Base-by-base conservation (phyloP, 192 early-diverging fungal genomes). In the Dissophora ornata region DNA sequence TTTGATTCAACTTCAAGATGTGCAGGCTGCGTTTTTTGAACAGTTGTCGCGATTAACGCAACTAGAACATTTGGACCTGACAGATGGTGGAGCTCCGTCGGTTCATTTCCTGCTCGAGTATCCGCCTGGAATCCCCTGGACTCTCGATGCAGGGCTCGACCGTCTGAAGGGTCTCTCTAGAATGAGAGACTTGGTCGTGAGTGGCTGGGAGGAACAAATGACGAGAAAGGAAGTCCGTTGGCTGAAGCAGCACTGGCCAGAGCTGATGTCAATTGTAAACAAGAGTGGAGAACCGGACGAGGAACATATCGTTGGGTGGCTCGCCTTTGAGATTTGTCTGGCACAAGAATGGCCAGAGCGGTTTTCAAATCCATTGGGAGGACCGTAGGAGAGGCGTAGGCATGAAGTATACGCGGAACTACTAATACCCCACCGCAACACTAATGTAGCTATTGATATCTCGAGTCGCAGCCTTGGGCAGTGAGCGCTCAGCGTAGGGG, bases 161-260 rank as follows among this genome's bases (percentile, higher is more conserved):
- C 0, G 12, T n/a, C 28, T 64, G 36, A 26, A 42, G 38, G 32
- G 38, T 11, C 34, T 68, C 26, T 9, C 19, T 15, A 24, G 40
- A 4, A 68, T 68, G 66, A 48, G 19, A 16, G 44, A 40, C 1
- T 38, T 68, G 18, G 56, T 57, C 1, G 66, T 68, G 4, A 51
- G 55, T 11, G 66, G 66, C 12, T 68, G 66, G 66, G 66, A 68
- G 38, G 54, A 68, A 19, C 48, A 47, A 47, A 68, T 68, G 66
- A 58, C 55, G 19, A 49, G 66, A 16, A 15, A 15, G 38, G 66
- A 68, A 26, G 66, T 36, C 7, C 54, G 33, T 8, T 68, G 66
- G 66, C 19, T 68, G 9, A 49, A 44, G 28, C 55, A 58, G 9
- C 38, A 57, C 47, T 58, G 55, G 66, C 54, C 66, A 12, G 55